Conservation (phyloP, 176 grass and related monocot genomes). For the Bothriochloa decipiens region DNA sequence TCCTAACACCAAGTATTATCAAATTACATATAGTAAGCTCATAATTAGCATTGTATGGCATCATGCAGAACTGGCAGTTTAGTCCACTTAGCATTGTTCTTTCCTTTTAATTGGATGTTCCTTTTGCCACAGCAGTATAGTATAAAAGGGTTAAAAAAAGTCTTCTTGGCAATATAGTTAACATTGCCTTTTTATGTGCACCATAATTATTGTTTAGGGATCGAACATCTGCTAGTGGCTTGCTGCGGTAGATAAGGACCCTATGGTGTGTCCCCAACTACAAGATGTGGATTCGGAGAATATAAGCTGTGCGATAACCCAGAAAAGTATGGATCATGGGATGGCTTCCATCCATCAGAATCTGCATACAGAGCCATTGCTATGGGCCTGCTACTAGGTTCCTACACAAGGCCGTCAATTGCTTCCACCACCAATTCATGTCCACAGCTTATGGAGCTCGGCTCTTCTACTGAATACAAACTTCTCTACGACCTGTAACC, state of each 20-base stretch:
- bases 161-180: neutral
- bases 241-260: conserved; percentile 58
- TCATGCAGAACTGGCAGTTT: neutral
- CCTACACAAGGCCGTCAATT: conserved; percentile 48
- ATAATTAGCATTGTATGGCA: neutral
- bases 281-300: conserved; percentile 39
- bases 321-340: conserved; percentile 63
- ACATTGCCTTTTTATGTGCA: neutral
- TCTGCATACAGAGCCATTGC: conserved; percentile 58
- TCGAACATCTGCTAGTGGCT: conserved; percentile 49
- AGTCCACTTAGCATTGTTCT: neutral
- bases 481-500: conserved; percentile 31
- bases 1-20: neutral
- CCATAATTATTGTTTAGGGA: conserved; percentile 42
- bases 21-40: neutral
- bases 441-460: neutral
- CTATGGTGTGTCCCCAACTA: conserved; percentile 23
- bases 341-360: conserved; percentile 62
- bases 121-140: neutral
- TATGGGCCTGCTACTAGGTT: conserved; percentile 49
- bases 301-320: conserved; percentile 56
- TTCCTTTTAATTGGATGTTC: neutral
- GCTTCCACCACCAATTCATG: conserved; percentile 26
- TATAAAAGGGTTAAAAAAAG: neutral
- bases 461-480: conserved; percentile 35